phyloP scores from a whole-genome alignment of 768 basidiomycete species.

The Vishniacozyma victoriae region DNA sequence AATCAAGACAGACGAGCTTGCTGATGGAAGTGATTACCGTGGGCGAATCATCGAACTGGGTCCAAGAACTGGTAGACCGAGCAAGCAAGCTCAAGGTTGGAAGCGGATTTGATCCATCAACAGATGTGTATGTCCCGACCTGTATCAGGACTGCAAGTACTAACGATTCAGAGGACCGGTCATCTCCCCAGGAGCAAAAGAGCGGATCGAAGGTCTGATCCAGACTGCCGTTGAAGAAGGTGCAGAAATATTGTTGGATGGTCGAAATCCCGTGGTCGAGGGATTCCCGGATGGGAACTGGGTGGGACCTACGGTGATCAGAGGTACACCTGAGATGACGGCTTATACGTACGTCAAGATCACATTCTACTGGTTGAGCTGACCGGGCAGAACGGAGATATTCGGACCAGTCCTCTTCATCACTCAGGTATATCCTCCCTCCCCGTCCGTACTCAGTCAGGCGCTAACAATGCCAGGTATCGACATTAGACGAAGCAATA shows the following conservation, averaged over 20 bases:
- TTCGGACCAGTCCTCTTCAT: conserved; percentile 86
- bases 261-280: conserved; percentile 62
- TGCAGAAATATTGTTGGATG: conserved; percentile 80
- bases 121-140: too few species aligned
- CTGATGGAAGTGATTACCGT: too few species aligned
- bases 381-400: conserved; percentile 68
- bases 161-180: conserved; percentile 53
- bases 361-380: neutral
- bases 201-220: conserved; percentile 69
- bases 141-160: too few species aligned
- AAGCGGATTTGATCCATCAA: too few species aligned
- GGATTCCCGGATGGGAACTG: conserved; percentile 86
- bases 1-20: too few species aligned
- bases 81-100: too few species aligned
- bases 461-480: too few species aligned
- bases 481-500: conserved; percentile 82
- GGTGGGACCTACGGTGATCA: conserved; percentile 84
- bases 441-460: too few species aligned
- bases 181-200: conserved; percentile 68
- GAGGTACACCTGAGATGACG: conserved; percentile 73
- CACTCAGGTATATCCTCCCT: conserved; percentile 68
- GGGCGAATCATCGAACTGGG: too few species aligned
- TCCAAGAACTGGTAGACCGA: too few species aligned
- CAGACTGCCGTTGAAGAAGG: conserved; percentile 59
- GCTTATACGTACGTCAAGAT: conserved; percentile 66